Evolutionary conservation across 2,329 filamentous ascomycete genomes (phyloP), one percentile per base, ranked within the genome.

Genomic region (Trichoderma sp.): DNA sequence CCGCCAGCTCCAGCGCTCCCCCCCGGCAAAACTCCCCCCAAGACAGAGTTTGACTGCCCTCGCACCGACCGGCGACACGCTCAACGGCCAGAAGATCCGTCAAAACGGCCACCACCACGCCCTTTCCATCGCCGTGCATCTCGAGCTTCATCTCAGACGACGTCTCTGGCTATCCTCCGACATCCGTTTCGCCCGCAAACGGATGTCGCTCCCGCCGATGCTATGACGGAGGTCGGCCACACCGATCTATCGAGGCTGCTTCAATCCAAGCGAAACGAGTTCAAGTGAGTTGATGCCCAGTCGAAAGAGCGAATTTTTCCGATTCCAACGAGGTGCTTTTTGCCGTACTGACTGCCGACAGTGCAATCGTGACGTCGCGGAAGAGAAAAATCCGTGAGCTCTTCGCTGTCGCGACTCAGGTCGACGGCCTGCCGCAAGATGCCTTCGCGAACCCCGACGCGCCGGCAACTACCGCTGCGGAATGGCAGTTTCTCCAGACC

Each of bases 381-480:
- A 95, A 96, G 87, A 90, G 92, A 80, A 96, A 96, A 85, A 86
- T 97, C 78, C 90, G 90, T 79, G 91, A 95, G 83, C 87, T 97
- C 75, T 97, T 91, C 84, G 86, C 87, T 74, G 87, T 92, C 85
- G 90, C 92, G 84, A 91, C 90, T 79, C 88, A 89, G 79, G 81
- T 84, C 76, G 84, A 88, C 79, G 81, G 83, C 78, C 83, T 89
- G 74, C 86, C 87, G 74, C 84, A 86, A 77, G 81, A 84, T 79
- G 82, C 83, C 78, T 83, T 87, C 77, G 82, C 82, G 74, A 84
- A 85, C 72, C 79, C 81, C 72, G 86, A 89, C 83, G 84, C 84
- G 82, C 83, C 82, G 68, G 80, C 84, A 68, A 78, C 80, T 76
- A 83, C 82, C 67, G 73, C 81, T 19, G 83, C 81, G 72, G 86